Evolutionary conservation across 108 stramenopile genomes (phyloP).

Genomic region (Hondaea fermentalgiana): DNA sequence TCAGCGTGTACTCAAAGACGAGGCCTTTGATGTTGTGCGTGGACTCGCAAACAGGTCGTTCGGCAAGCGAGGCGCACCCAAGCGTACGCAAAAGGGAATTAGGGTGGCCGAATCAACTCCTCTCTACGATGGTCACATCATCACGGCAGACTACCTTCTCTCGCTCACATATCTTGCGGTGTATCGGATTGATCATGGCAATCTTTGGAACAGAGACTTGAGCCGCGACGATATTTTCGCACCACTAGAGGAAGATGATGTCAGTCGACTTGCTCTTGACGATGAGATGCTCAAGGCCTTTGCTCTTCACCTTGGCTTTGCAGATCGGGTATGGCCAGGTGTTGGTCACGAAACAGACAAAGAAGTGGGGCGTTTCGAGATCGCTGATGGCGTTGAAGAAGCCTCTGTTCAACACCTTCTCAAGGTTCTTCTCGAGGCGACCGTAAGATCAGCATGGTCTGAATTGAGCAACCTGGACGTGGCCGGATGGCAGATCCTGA

Average conservation of each 20-base stretch:
- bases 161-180: background rate
- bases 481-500: background rate
- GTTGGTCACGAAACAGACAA: background rate
- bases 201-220: background rate
- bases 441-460: background rate
- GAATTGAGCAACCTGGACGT: background rate
- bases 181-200: background rate
- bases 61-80: background rate
- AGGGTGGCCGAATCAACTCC: background rate
- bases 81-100: background rate
- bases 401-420: background rate
- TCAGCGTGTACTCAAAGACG: background rate
- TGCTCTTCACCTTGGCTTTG: background rate
- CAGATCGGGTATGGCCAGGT: background rate
- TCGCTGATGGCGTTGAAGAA: background rate
- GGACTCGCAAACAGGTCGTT: background rate
- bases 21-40: background rate
- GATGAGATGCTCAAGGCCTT: background rate
- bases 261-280: background rate
- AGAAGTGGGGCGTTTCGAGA: background rate
- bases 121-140: background rate
- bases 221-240: background rate
- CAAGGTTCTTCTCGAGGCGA: background rate
- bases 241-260: background rate
- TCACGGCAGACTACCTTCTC: background rate